Percentiles rank a stretch among this genome's conserved stretches.
phyloP scores from a whole-genome alignment of 2,329 filamentous ascomycete genomes.

The Fusarium equiseti region DNA sequence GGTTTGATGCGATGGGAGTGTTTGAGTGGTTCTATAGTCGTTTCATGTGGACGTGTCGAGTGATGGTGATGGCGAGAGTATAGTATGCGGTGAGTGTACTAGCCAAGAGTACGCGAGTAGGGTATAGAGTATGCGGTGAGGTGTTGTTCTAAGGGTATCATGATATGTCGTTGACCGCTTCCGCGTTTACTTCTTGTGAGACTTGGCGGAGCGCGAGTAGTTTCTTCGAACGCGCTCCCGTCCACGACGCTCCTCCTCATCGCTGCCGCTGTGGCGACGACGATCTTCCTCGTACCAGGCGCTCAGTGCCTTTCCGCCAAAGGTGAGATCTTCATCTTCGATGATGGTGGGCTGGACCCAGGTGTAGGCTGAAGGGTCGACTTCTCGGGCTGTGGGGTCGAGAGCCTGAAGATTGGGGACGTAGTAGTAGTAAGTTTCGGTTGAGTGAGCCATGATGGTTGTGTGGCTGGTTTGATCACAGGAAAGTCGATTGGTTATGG shows the following conservation, averaged over 20 bases:
- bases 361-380: constrained; percentile 51
- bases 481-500: not conserved
- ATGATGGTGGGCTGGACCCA: constrained; percentile 69
- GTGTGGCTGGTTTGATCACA: constrained; percentile 9
- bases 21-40: constrained; percentile 40
- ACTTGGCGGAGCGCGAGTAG: constrained; percentile 46
- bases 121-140: constrained; percentile 15
- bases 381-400: constrained; percentile 51
- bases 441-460: constrained; percentile 41
- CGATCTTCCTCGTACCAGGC: constrained; percentile 72
- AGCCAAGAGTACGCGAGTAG: not conserved
- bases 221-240: constrained; percentile 54
- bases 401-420: constrained; percentile 52
- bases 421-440: constrained; percentile 51
- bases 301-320: constrained; percentile 70
- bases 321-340: constrained; percentile 71
- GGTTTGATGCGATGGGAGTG: constrained; percentile 7
- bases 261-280: constrained; percentile 57
- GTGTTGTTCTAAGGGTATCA: constrained; percentile 40
- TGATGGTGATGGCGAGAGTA: constrained; percentile 21
- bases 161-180: constrained; percentile 27
- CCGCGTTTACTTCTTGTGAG: constrained; percentile 49
- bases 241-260: constrained; percentile 56
- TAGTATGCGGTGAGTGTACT: not conserved
- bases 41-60: constrained; percentile 35